phyloP scores from a whole-genome alignment of 1,139 yeast species.

The Pichia sp. region DNA sequence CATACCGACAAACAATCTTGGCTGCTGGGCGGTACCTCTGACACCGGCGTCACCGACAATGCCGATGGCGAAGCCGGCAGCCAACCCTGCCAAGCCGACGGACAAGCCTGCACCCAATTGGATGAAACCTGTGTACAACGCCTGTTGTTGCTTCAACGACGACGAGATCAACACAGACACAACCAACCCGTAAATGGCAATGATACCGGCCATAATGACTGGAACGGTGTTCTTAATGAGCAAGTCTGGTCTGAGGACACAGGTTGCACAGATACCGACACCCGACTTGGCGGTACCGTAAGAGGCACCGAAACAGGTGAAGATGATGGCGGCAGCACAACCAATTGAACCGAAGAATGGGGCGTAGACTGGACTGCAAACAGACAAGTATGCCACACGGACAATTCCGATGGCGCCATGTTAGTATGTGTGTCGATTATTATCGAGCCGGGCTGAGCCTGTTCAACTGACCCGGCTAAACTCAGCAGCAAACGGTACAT shows the following conservation, averaged over 20 bases:
- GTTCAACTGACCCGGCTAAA: too few relatives aligned
- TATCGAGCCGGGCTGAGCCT: too few relatives aligned
- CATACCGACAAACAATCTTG: slow-evolving; percentile 96
- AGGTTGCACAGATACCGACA: slow-evolving; percentile 98
- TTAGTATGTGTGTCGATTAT: neutral
- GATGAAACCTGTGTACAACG: slow-evolving; percentile 94
- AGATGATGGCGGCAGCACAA: slow-evolving; percentile 97
- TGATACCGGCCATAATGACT: slow-evolving; percentile 99
- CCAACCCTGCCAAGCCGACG: slow-evolving; percentile 94
- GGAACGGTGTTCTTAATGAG: slow-evolving; percentile 89
- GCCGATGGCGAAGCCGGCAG: slow-evolving; percentile 98
- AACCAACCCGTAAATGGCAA: slow-evolving; percentile 97
- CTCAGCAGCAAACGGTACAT: slow-evolving; percentile 17
- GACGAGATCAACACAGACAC: slow-evolving; percentile 94
- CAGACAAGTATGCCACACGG: neutral
- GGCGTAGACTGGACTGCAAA: slow-evolving; percentile 66
- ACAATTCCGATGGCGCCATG: neutral
- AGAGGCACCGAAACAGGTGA: slow-evolving; percentile 98
- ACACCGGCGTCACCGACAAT: slow-evolving; percentile 99
- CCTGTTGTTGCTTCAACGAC: slow-evolving; percentile 83
- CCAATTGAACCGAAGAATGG: slow-evolving; percentile 98
- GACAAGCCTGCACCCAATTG: slow-evolving; percentile 98
- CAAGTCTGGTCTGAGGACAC: slow-evolving; percentile 95
- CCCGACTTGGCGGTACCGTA: slow-evolving; percentile 99
- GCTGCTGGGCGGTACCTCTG: slow-evolving; percentile 94